Evolutionary conservation across 345 rosid genomes (phyloP), one percentile per base, ranked within the genome.

Genomic region (Excoecaria cochinchinensis): DNA sequence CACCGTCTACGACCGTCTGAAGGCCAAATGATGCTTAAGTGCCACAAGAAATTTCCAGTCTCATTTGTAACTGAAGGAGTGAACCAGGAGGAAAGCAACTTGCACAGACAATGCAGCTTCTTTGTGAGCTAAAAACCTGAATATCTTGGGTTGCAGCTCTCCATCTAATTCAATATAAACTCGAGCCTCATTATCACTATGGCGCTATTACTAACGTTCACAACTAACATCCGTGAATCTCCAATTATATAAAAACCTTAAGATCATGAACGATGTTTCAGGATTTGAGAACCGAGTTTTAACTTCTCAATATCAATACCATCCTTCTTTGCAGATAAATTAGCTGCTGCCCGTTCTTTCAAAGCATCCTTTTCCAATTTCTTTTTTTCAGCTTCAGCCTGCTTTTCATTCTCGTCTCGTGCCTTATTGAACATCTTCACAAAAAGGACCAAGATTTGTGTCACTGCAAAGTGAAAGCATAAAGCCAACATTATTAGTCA

Each of bases 341-440:
- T 83, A 55, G 78, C 80, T 7, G 81, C 83, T 70, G 91, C 74
- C 73, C 80, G 77, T 75, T 90, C 97, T 81, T 88, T 95, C 79
- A 88, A 78, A 70, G 96, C 92, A 81, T 93, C 99, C 84, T 88
- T 95, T 81, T 93, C 98, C 76, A 90, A 79, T 75, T 87, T 95
- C 89, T 93, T 95, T 84, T 90, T 95, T 76, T 95, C 99, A 22
- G 84, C 98, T 65, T 93, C 96, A 4, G 96, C 95, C 84, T 61
- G 88, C 76, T 77, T 91, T 74, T 90, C 93, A 52, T 95, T 95
- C 79, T 93, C 97, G 52, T 89, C 96, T 9, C 91, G 86, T 39
- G 98, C 85, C 80, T 93, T 93, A 8, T 84, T 91, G 87, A 95
- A 95, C 82, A 87, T 87, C 86, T 90, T 93, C 60, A 91, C 90